Conservation (phyloP, 768 basidiomycete genomes). For the Termitomyces eurrhizus region DNA sequence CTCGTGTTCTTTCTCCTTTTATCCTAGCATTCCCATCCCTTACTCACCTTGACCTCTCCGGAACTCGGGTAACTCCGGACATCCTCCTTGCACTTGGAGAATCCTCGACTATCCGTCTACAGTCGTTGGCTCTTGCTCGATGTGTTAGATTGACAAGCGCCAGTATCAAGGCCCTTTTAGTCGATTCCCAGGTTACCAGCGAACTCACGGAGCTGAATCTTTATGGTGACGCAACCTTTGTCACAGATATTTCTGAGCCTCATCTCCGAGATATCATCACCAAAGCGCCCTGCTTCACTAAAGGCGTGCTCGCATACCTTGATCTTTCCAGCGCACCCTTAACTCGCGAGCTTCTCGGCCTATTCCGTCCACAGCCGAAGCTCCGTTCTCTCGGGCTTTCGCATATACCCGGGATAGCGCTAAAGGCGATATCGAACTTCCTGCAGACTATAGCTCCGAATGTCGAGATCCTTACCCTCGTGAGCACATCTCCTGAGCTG, state of each 20-base stretch:
- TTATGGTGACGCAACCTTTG: conserved; percentile 84
- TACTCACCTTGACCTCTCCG: conserved; percentile 88
- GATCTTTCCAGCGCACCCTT: conserved; percentile 86
- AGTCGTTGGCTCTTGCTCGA: conserved; percentile 78
- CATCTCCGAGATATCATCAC: conserved; percentile 68
- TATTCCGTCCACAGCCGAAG: conserved; percentile 60
- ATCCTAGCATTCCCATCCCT: conserved; percentile 80
- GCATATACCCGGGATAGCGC: conserved; percentile 68
- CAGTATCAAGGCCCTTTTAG: conserved; percentile 70
- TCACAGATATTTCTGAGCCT: conserved; percentile 61
- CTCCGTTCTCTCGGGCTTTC: conserved; percentile 90
- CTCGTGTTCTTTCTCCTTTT: conserved; percentile 66
- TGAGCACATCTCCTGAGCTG: conserved; percentile 73
- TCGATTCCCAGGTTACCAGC: conserved; percentile 59
- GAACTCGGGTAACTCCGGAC: conserved; percentile 77
- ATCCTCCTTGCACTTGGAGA: conserved; percentile 65
- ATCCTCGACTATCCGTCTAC: conserved; percentile 63
- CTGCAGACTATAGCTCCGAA: conserved; percentile 61
- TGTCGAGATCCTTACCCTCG: conserved; percentile 83
- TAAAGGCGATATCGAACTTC: conserved; percentile 66
- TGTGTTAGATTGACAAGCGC: conserved; percentile 82
- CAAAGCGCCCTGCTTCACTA: conserved; percentile 74
- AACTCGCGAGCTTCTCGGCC: conserved; percentile 47
- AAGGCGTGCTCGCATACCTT: conserved; percentile 75
- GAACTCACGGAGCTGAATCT: conserved; percentile 77